These are phyloP conservation scores for Pisolithus tinctorius DNA, from an alignment of 768 basidiomycete genomes.

Conservation along the genomic window DNA sequence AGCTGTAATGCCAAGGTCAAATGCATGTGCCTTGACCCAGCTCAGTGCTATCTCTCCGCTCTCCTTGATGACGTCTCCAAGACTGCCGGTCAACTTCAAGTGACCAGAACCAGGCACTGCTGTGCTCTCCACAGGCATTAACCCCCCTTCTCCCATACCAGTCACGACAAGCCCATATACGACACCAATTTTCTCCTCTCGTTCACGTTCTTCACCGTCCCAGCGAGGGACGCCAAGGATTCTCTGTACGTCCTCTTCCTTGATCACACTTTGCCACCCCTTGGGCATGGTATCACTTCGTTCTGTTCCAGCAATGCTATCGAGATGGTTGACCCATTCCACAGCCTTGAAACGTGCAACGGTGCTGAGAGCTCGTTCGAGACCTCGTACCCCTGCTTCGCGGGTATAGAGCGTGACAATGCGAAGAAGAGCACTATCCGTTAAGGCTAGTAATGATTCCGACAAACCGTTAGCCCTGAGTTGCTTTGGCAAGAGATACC, in stretches of 20 bases:
- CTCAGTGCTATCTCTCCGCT: slow-evolving; percentile 85
- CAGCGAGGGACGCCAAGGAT: slow-evolving; percentile 78
- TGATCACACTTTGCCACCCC: slow-evolving; percentile 55
- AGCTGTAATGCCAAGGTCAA: slow-evolving; percentile 70
- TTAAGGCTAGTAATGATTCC: slow-evolving; percentile 52
- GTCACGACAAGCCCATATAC: slow-evolving; percentile 87
- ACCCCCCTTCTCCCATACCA: slow-evolving; percentile 80
- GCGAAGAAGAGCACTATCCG: slow-evolving; percentile 61
- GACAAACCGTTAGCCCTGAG: slow-evolving; percentile 70
- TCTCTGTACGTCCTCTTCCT: slow-evolving; percentile 67
- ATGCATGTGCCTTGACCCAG: slow-evolving; percentile 87
- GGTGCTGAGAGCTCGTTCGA: slow-evolving; percentile 81
- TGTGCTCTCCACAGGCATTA: slow-evolving; percentile 80
- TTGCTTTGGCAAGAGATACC: slow-evolving; percentile 88
- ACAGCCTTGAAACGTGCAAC: slow-evolving; percentile 93
- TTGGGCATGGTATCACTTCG: slow-evolving; percentile 8
- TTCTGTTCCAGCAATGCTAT: slow-evolving; percentile 13
- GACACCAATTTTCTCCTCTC: slow-evolving; percentile 67
- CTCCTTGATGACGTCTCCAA: slow-evolving; percentile 91
- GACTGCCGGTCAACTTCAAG: slow-evolving; percentile 73
- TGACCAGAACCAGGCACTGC: slow-evolving; percentile 68
- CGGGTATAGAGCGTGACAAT: slow-evolving; percentile 79
- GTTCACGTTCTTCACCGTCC: slow-evolving; percentile 74
- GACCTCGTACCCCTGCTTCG: slow-evolving; percentile 88
- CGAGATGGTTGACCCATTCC: slow-evolving; percentile 70